Conservation (phyloP, 768 basidiomycete species). For the Macrocybe gigantea region DNA sequence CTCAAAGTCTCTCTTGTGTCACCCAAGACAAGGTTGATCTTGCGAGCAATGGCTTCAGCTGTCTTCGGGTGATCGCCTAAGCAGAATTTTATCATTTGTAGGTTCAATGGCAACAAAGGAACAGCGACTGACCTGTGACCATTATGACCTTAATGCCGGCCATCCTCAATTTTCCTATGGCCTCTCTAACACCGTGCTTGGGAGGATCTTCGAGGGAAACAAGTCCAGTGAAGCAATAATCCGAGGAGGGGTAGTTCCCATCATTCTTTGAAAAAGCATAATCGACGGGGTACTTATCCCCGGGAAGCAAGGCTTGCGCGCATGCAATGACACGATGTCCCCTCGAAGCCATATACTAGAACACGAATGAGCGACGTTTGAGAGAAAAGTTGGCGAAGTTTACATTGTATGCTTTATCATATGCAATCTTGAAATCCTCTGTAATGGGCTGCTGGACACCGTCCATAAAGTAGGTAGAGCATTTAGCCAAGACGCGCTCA, state of each 20-base stretch:
- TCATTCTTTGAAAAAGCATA: slow-evolving; percentile 52
- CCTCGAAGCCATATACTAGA: slow-evolving; percentile 70
- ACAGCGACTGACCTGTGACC: slow-evolving; percentile 48
- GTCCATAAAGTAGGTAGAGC: slow-evolving; percentile 52
- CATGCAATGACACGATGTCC: slow-evolving; percentile 74
- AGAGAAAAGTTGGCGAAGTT: slow-evolving; percentile 8
- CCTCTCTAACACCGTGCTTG: slow-evolving; percentile 67
- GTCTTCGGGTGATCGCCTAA: slow-evolving; percentile 68
- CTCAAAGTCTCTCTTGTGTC: slow-evolving; percentile 59
- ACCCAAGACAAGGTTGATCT: slow-evolving; percentile 64
- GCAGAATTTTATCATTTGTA: not conserved
- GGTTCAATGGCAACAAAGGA: not conserved
- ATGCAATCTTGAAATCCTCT: slow-evolving; percentile 45
- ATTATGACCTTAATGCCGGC: slow-evolving; percentile 77
- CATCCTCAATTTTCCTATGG: slow-evolving; percentile 62
- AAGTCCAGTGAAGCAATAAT: slow-evolving; percentile 61
- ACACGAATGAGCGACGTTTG: slow-evolving; percentile 3
- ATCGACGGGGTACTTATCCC: slow-evolving; percentile 37
- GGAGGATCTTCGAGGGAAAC: slow-evolving; percentile 68
- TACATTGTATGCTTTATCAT: slow-evolving; percentile 61
- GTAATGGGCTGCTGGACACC: slow-evolving; percentile 42
- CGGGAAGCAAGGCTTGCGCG: slow-evolving; percentile 52
- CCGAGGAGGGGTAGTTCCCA: slow-evolving; percentile 43
- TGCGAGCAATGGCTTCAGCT: slow-evolving; percentile 67
- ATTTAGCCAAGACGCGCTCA: slow-evolving; percentile 62